A percentile compares a stretch with the other conserved stretches of the same genome.
Conservation (phyloP, 73 alveolate species). For the Tetrahymena thermophila region DNA sequence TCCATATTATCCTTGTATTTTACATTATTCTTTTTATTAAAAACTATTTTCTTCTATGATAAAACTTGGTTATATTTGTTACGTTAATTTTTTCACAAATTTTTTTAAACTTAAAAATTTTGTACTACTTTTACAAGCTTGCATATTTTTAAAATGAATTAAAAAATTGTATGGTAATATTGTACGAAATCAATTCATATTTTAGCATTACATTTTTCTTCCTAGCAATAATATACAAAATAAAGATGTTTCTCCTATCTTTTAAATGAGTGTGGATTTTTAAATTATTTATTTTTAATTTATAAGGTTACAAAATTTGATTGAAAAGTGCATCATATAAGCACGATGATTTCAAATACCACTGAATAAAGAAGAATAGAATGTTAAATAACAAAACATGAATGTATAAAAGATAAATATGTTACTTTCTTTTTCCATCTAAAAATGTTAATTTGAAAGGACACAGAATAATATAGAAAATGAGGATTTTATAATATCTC, state of each 20-base stretch:
- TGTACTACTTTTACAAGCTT: neutral
- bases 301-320: neutral
- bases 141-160: neutral
- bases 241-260: neutral
- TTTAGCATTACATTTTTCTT: neutral
- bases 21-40: neutral
- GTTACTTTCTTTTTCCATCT: no score
- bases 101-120: no score
- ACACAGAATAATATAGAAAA: neutral
- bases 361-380: neutral
- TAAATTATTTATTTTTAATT: no score
- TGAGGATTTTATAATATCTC: no score
- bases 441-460: neutral
- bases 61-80: neutral
- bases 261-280: neutral
- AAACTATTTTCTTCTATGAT: neutral
- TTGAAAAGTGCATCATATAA: neutral
- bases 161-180: no score
- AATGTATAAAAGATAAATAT: no score
- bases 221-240: neutral
- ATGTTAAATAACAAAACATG: neutral
- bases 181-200: no score
- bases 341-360: neutral
- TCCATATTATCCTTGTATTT: neutral
- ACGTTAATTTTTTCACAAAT: neutral